These are phyloP conservation scores for Leptographium radiaticola DNA, from an alignment of 2,329 filamentous ascomycete genomes.

Conservation along the genomic window DNA sequence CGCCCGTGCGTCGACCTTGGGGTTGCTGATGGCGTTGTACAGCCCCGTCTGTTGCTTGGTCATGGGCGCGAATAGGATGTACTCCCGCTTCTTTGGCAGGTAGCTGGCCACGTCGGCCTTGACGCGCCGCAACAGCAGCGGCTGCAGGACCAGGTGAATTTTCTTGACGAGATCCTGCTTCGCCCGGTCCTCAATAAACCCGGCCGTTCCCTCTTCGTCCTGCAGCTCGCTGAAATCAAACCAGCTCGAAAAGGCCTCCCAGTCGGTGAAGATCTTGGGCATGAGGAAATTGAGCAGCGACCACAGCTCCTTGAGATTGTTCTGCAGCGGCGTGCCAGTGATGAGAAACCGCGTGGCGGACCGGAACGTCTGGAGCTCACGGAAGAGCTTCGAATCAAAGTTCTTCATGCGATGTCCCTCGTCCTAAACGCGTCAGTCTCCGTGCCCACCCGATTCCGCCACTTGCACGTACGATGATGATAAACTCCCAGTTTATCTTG, in stretches of 20 bases:
- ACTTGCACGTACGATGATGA: slow-evolving; percentile 57
- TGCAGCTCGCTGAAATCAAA: slow-evolving; percentile 92
- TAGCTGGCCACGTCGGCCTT: slow-evolving; percentile 88
- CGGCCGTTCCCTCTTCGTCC: slow-evolving; percentile 65
- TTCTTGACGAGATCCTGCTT: slow-evolving; percentile 72
- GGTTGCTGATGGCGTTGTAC: slow-evolving; percentile 55
- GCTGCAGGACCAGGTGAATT: slow-evolving; percentile 89
- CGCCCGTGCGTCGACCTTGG: slow-evolving; percentile 47
- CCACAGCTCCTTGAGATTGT: slow-evolving; percentile 92
- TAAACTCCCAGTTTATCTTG: slow-evolving; percentile 89
- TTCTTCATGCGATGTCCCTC: slow-evolving; percentile 98
- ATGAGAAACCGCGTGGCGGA: slow-evolving; percentile 87
- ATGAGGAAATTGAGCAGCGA: slow-evolving; percentile 87
- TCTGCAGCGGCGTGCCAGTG: slow-evolving; percentile 88
- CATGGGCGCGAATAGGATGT: slow-evolving; percentile 86
- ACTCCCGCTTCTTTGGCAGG: slow-evolving; percentile 93
- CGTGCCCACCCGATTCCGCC: neutral
- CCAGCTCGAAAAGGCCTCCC: slow-evolving; percentile 88
- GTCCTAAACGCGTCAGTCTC: slow-evolving; percentile 38
- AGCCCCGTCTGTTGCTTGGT: slow-evolving; percentile 83
- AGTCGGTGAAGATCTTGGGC: slow-evolving; percentile 83
- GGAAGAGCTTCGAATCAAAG: slow-evolving; percentile 81
- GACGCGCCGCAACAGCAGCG: slow-evolving; percentile 72
- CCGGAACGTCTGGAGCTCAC: slow-evolving; percentile 74
- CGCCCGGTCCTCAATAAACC: slow-evolving; percentile 66